Base-by-base conservation (phyloP, 306 rosid genomes). In the Vicia sativa region DNA sequence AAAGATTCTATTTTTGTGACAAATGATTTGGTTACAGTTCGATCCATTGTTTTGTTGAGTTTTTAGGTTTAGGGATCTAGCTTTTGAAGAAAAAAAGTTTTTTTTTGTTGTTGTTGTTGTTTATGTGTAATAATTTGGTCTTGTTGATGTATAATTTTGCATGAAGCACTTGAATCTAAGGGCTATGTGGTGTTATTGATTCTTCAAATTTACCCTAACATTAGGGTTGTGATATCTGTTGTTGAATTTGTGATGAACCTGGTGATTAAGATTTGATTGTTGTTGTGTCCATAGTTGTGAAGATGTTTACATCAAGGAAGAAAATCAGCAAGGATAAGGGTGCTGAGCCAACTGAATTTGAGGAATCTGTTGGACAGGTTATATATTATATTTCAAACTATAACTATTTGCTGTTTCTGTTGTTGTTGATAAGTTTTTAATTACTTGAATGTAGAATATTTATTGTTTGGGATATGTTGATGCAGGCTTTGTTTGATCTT, bases 301-400 rank as follows among this genome's bases (percentile, higher is more conserved):
- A 75, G 67, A 88, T 88, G 95, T 88, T 34, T 63, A 79, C 95
- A 2, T 76, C 89, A 37, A 83, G 86, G 80, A 85, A 82, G 86
- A 88, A 88, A 61, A 88, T 88, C 73, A 83, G 73, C 69, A 88
- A 88, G 50, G 95, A 86, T 19, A 86, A 81, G 75, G 89, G 82
- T 70, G 87, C 71, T 4, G 91, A 86, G 49, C 91, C 91, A 9
- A 75, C 87, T 3, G 95, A 86, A 39, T 86, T 83, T 19, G 95
- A 91, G 81, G 95, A 84, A 71, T 29, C 81, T 9, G 95, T 91
- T 68, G 92, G 89, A 18, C 95, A 91, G 87, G 97, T 87, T 29
- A 70, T 65, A 9, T 53, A 14, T 15, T 13, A 37, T 35, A 60
- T 35, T 9, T 26, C 31, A 21, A 6, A 34, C 35, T 34, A 6